Base-by-base conservation (phyloP, 2,329 filamentous ascomycete genomes). In the Fusarium paranaense region DNA sequence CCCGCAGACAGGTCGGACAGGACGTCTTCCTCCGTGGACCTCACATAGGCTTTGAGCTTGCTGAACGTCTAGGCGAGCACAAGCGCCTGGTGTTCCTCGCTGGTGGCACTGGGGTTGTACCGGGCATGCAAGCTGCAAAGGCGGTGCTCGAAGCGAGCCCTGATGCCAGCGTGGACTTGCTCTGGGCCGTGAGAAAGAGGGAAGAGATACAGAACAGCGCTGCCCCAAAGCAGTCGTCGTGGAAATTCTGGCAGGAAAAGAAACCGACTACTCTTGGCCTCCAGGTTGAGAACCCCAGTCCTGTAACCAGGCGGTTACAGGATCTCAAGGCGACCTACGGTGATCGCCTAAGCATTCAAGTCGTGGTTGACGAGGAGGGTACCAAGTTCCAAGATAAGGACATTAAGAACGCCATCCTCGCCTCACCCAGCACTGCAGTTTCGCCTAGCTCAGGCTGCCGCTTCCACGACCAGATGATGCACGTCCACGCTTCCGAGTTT, bases 101-200 rank as follows among this genome's bases (percentile, higher is more conserved):
- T 2, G 97, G 95, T 2, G 97, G 97, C 0, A 99, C 97, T 0
- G 96, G 97, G 1, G 93, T 99, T 76, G 95, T 95, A 18, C 94
- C 96, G 0, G 97, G 95, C 9, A 83, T 98, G 81, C 96, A 98
- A 83, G 90, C 93, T 45, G 94, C 92, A 2, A 85, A 91, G 70
- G 89, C 90, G 1, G 82, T 96, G 13, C 83, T 91, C 5, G 82
- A 87, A 69, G 75, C 81, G 22, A 70, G 72, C 22, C 65, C 74
- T 18, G 69, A 74, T 4, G 65, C 82, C 0, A 78, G 45, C 1
- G 89, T 98, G 64, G 88, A 90, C 58, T 91, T 98, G 32, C 83
- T 98, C 1, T 99, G 96, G 95, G 95, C 95, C 20, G 82, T 95
- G 89, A 71, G 80, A 84, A 60, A 92, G 89, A 47, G 91, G 2